Evolutionary conservation across 176 grass and related monocot species (phyloP), one percentile per base, ranked within the genome.

Genomic region (Hyparrhenia diplandra): DNA sequence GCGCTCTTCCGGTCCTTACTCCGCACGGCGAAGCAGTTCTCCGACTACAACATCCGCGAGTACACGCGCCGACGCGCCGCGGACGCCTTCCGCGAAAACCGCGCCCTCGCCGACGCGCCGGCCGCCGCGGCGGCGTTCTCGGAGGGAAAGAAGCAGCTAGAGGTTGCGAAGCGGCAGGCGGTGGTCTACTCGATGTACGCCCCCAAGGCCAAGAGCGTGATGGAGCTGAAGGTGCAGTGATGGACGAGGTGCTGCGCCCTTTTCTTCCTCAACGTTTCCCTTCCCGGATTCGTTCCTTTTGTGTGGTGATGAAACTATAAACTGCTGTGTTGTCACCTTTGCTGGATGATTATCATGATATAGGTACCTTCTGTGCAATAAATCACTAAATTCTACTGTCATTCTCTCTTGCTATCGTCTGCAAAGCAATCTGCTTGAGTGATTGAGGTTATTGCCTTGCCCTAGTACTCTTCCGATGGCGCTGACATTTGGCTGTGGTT

Each of bases 31-130:
- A 75, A 60, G 23, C 81, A 89, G 84, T 98, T 98, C 78, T 81
- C 84, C 13, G 90, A 95, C 85, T 98, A 98, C 92, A 98, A 98
- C 90, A 69, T 98, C 25, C 81, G 92, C 52, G 95, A 95, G 82
- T 93, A 98, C 84, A 81, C 87, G 31, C 81, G 76, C 25, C 73
- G 90, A 55, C 82, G 95, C 13, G 86, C 86, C 13, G 45, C 76
- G 31, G 90, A 95, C 36, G 90, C 85, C 58, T 93, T 98, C 86
- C 85, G 90, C 59, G 88, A 98, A 34, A 89, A 91, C 86, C 61
- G 87, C 45, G 73, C 46, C 64, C 84, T 98, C 25, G 21, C 82
- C 5, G 90, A 91, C 63, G 75, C 72, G 20, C 78, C 84, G 30
- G 80, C 81, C 20, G 14, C 86, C 3, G 88, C 86, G 4, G 81